Evolutionary conservation across 306 rosid species (phyloP), one percentile per base, ranked within the genome.

Genomic region (Sphenostylis stenocarpa): DNA sequence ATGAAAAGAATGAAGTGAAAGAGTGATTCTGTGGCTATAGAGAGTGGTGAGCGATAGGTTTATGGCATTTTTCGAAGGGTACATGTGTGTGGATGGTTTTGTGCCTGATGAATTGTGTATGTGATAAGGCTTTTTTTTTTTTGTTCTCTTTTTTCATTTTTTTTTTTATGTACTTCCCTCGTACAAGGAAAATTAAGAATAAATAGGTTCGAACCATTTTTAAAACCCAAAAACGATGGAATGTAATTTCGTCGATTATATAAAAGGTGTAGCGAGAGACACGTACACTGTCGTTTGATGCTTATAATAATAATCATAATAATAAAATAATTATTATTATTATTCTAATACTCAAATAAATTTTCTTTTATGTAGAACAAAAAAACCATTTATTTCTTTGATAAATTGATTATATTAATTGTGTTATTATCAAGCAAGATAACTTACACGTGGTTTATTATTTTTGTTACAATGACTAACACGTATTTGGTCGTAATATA

Each of bases 71-170:
- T 75, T 8, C 72, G 45, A 52, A 41, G 70, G 73, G 79, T 43
- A 26, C 2, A 2, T 26, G 7, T 67, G 85, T 86, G 98, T 91
- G 98, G 98, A 84, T 78, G 63, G 45, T 80, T 87, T 78, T 87
- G 77, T 63, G 84, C 91, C 97, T 85, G 76, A 72, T 91, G 81
- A 84, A 84, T 63, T 79, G 41, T 45, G 23, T 19, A 53, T 53
- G 44, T 17, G 91, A 87, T 85, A 87, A 87, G 82, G 87, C 83
- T 70, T 56, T 61, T 24, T 29, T 55, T 9, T 3, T 3, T 49
- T 34, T 21, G 49, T 11, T 24, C n/a, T 29, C 3, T 10, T 17
- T 3, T 26, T 2, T 17, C 17, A n/a, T 15, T 17, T 38, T 31
- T 52, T 19, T 45, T 74, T 61, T 45, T 4, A 57, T 16, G 73